Base-by-base conservation (phyloP, 768 basidiomycete genomes). In the Pholiota molesta region DNA sequence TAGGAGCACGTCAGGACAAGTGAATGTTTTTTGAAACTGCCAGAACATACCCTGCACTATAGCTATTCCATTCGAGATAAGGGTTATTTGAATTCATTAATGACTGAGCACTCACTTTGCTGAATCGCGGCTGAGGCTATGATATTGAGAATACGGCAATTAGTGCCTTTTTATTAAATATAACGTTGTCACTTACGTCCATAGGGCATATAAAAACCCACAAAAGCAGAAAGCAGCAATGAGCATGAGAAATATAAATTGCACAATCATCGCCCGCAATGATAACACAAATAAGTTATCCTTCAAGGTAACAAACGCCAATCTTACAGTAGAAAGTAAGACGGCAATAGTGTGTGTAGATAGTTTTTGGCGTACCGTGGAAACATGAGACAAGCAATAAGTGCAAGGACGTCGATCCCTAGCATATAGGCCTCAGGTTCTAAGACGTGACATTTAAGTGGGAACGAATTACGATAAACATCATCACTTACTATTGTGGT, bases 141-240 rank as follows among this genome's bases (percentile, higher is more conserved):
- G 10, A 37, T 11, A 37, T 14, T 13, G 3, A 28, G 57, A 17
- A 56, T 42, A 40, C n/a, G 19, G 55, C 59, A 49, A 39, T 44
- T 68, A 54, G 8, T 49, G 37, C 33, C 10, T 7, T 54, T 52
- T 17, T 37, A 28, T 33, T 44, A 16, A 42, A 17, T 60, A 61
- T 23, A 11, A 23, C 8, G 35, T 14, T 29, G 10, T 29, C 44
- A 86, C 94, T 71, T 76, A 95, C 86, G 94, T 97, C 90, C 90
- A 97, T 10, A 98, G 78, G 0, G 94, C 94, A 75, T 97, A 98
- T 49, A 95, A 73, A 73, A 98, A 98, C 2, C 95, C 95, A 35
- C 88, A 86, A 72, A 97, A 97, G 70, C 94, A 96, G 71, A 95
- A 96, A 1, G 85, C 87, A 5, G 94, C 94, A 17, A 95, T 90